These are phyloP conservation scores for Pythium plurisporium DNA, from an alignment of 352 stramenopile genomes.

Conservation along the genomic window DNA sequence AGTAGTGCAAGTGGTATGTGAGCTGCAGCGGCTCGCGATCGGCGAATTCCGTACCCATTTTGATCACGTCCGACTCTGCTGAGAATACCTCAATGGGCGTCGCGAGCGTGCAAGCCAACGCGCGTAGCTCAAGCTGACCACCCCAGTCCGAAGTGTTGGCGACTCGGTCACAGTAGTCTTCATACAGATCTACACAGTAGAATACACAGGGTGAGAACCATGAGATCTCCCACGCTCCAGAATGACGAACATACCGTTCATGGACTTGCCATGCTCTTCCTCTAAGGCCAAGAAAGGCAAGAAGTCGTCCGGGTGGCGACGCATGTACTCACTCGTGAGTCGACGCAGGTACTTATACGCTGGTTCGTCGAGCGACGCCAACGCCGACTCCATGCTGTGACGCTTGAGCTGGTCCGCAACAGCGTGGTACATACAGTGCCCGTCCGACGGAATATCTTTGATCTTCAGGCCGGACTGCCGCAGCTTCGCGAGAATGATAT, in stretches of 20 bases:
- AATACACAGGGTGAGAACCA: not conserved
- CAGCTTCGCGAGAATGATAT: conserved; percentile 67
- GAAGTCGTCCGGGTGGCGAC: conserved; percentile 87
- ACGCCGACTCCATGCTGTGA: conserved; percentile 27
- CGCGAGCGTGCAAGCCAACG: conserved; percentile 82
- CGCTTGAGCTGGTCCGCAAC: conserved; percentile 89
- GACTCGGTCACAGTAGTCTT: conserved; percentile 91
- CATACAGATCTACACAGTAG: conserved; percentile 56
- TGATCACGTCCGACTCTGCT: conserved; percentile 78
- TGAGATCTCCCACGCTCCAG: not conserved
- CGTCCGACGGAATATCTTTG: conserved; percentile 94
- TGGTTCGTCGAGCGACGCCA: conserved; percentile 26
- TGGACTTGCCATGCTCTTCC: conserved; percentile 34
- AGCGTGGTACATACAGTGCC: conserved; percentile 97
- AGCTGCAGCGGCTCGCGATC: conserved; percentile 82
- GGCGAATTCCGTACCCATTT: conserved; percentile 86
- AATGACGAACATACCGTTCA: conserved; percentile 21
- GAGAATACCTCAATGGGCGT: conserved; percentile 92
- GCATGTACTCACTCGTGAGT: conserved; percentile 78
- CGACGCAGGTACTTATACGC: conserved; percentile 66
- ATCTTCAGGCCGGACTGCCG: conserved; percentile 59
- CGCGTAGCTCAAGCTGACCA: conserved; percentile 94
- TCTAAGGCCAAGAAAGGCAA: conserved; percentile 87
- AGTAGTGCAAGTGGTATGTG: conserved; percentile 97
- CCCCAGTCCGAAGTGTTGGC: conserved; percentile 93